Evolutionary conservation across 2,329 filamentous ascomycete species (phyloP), one percentile per base, ranked within the genome.

Genomic region (Xylaria hypoxylon): DNA sequence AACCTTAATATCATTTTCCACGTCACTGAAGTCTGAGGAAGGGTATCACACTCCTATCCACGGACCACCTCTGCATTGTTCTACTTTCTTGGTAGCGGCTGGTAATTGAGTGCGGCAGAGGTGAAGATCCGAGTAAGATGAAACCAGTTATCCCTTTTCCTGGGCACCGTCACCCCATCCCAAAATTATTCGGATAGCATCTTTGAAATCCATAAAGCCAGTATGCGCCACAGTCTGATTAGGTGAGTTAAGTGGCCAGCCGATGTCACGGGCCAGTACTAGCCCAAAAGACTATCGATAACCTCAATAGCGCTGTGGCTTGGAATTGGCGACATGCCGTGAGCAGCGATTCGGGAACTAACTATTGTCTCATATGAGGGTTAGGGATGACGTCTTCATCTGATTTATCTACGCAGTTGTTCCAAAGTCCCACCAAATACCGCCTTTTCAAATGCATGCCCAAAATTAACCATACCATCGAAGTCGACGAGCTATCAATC

Each of bases 401-500:
- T 38, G 13, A 5, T 13, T 15, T 15, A 38, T 11, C 13, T 38
- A 38, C 35, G 35, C 13, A 38, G 35, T 38, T 38, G 35, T 38
- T 38, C 35, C 11, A 38, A 13, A 10, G 8, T 17, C 3, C 53
- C 38, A 4, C 53, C 38, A 31, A 57, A 42, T 11, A 45, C 24
- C 13, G 38, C 38, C 24, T 45, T 57, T 19, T 33, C 53, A 22
- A n/a, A 57, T 1, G 38, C 35, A 57, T 57, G 22, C 8, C 53
- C 53, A 10, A 45, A 44, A 7, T 57, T 22, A 31, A 22, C 40
- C 15, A 17, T 22, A 45, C 19, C 53, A 28, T 45, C 53, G 10
- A 45, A 57, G 24, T 57, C 53, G 19, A 57, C 38, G 11, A 57
- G 31, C 38, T 57, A 38, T 15, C 3, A 10, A 44, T 42, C 38